Evolutionary conservation across 2,329 filamentous ascomycete species (phyloP).

Genomic region (Diaporthe longicolla): DNA sequence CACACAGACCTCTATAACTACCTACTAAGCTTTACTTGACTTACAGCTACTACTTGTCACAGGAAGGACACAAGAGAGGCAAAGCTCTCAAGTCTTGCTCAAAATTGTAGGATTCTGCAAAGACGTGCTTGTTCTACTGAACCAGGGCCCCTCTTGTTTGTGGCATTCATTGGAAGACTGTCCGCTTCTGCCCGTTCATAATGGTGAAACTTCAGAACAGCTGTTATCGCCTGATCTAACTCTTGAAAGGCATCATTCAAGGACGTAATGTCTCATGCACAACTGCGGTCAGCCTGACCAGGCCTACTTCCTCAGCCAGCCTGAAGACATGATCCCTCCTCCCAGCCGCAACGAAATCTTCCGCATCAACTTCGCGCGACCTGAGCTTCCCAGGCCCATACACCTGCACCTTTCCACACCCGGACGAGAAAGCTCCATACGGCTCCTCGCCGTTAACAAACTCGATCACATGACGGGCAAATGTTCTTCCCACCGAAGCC

Average conservation of each 20-base stretch:
- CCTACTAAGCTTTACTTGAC: too few species aligned
- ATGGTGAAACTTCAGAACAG: too few species aligned
- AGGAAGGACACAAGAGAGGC: too few species aligned
- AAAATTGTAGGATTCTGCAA: too few species aligned
- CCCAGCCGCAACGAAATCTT: background rate
- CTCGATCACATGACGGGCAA: constrained; percentile 55
- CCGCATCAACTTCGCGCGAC: background rate
- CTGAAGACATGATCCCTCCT: background rate
- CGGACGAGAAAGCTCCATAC: background rate
- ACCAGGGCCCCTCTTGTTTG: too few species aligned
- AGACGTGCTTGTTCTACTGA: too few species aligned
- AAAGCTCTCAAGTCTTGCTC: too few species aligned
- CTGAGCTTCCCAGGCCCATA: background rate
- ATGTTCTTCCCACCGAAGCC: constrained; percentile 48
- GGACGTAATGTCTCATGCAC: background rate
- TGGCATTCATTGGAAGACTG: too few species aligned
- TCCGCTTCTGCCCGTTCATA: too few species aligned
- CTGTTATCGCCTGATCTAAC: too few species aligned
- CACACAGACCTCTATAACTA: too few species aligned
- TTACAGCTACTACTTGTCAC: too few species aligned
- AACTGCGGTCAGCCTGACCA: background rate
- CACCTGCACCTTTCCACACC: background rate
- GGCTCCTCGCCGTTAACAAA: constrained; percentile 54
- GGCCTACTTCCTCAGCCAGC: background rate
- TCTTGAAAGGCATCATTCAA: background rate